Evolutionary conservation across 441 rosid species (phyloP), one percentile per base, ranked within the genome.

Genomic region (Eutrema salsugineum): DNA sequence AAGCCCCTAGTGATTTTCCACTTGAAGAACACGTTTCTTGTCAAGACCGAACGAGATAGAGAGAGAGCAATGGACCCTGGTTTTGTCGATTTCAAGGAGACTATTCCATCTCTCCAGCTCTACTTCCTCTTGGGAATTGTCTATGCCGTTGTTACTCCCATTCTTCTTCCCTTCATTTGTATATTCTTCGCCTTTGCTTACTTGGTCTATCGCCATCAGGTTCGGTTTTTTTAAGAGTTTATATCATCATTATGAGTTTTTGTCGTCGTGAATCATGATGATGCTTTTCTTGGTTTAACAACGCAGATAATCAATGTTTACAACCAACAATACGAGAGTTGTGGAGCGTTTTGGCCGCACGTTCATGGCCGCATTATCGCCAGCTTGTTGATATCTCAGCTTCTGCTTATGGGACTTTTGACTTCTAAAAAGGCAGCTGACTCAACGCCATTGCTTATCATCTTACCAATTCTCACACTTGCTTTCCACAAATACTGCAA

Each of bases 331-430:
- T 94, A 94, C 27, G 99, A 94, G 78, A 91, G 99, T 70, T 95
- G 89, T 27, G 97, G 90, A 46, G 99, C 99, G n/a, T 94, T 94
- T 80, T 94, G 99, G 99, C 99, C 99, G 0, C 99, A 94, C 17
- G 89, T 94, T 71, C 97, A 94, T 76, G 87, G 90, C 72, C 87
- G 97, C 66, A 88, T 94, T 63, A 61, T 91, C 4, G 97, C 91
- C 8, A 84, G 97, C 85, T 82, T 94, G 74, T 63, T 94, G 87
- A 88, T 91, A 79, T 92, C 97, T 72, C 97, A 94, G 74, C 87
- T 94, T 48, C 83, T 91, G 57, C 79, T 94, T 53, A 55, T 90
- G 88, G 99, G 99, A 11, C 86, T 94, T 68, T 90, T 94, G 66
- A 78, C 92, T 47, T 91, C 99, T n/a, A 94, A 94, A 83, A 40